Evolutionary conservation across 768 basidiomycete species (phyloP).

Genomic region (Lepiota subincarnata): DNA sequence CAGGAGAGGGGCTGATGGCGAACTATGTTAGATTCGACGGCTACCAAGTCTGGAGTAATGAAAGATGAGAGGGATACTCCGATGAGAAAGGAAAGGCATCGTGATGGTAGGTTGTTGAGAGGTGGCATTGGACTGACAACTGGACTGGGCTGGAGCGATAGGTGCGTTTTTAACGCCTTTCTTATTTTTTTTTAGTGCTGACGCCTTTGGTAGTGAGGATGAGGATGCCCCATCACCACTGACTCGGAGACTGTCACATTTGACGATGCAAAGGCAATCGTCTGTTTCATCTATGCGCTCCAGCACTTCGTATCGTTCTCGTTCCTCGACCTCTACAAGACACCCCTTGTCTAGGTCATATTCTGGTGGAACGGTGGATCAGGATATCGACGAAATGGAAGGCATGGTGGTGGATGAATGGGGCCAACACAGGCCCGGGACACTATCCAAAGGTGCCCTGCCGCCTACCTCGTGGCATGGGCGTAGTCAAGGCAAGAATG

Average conservation of each 20-base stretch:
- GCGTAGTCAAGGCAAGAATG: constrained; percentile 12
- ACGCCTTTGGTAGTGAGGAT: constrained; percentile 48
- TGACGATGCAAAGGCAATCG: constrained; percentile 45
- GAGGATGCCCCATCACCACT: constrained; percentile 69
- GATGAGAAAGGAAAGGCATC: constrained; percentile 52
- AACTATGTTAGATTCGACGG: constrained; percentile 18
- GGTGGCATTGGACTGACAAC: constrained; percentile 70
- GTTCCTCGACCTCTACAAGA: constrained; percentile 6
- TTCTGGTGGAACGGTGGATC: constrained; percentile 25
- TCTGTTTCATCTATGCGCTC: constrained; percentile 41
- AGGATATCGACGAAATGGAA: constrained; percentile 17
- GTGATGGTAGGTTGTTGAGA: constrained; percentile 52
- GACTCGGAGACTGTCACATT: constrained; percentile 55
- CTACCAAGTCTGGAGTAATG: constrained; percentile 35
- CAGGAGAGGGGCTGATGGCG: background rate
- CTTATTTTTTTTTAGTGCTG: too few species aligned
- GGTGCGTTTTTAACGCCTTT: constrained; percentile 34
- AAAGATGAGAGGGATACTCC: constrained; percentile 60
- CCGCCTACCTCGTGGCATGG: constrained; percentile 24
- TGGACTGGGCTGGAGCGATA: constrained; percentile 73
- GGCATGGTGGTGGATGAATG: constrained; percentile 14
- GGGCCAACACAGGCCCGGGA: constrained; percentile 15
- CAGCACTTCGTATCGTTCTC: constrained; percentile 13
- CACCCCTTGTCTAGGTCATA: constrained; percentile 33
- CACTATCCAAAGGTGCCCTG: constrained; percentile 8